phyloP scores from a whole-genome alignment of 1,284 basidiomycete genomes.

The Anthracocystis setariae region DNA sequence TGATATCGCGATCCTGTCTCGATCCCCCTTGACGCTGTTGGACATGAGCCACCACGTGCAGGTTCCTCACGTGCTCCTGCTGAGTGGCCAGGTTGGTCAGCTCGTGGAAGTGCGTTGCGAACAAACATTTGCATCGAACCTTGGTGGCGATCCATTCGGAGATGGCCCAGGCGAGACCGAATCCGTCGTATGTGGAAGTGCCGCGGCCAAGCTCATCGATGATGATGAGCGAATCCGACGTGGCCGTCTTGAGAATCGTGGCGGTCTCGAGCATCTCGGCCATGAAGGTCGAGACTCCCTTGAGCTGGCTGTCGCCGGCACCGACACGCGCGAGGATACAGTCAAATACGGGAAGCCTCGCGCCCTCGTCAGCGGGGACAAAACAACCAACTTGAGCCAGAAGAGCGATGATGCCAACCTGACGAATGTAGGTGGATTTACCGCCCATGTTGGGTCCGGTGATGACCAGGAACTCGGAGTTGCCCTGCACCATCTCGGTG shows the following conservation, averaged over 20 bases:
- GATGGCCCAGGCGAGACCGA: conserved; percentile 98
- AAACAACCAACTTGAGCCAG: conserved; percentile 96
- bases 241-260: conserved; percentile 88
- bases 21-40: conserved; percentile 70
- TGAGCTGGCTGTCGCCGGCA: conserved; percentile 95
- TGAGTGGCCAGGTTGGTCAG: conserved; percentile 89
- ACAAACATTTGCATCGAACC: conserved; percentile 80
- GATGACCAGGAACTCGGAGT: conserved; percentile 87
- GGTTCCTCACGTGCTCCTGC: conserved; percentile 86
- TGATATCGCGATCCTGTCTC: conserved; percentile 74
- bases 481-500: conserved; percentile 81
- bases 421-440: conserved; percentile 63
- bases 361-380: conserved; percentile 77
- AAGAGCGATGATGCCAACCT: conserved; percentile 90
- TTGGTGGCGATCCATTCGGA: conserved; percentile 93
- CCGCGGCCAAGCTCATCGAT: conserved; percentile 98
- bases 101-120: conserved; percentile 98
- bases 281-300: conserved; percentile 99
- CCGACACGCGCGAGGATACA: conserved; percentile 95
- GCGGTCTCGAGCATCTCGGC: conserved; percentile 99
- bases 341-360: conserved; percentile 90
- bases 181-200: conserved; percentile 99
- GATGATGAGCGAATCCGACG: conserved; percentile 91
- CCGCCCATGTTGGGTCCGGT: conserved; percentile 71
- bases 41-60: conserved; percentile 95